Conservation (phyloP, 2,329 filamentous ascomycete genomes). For the Fusarium cicatricum region DNA sequence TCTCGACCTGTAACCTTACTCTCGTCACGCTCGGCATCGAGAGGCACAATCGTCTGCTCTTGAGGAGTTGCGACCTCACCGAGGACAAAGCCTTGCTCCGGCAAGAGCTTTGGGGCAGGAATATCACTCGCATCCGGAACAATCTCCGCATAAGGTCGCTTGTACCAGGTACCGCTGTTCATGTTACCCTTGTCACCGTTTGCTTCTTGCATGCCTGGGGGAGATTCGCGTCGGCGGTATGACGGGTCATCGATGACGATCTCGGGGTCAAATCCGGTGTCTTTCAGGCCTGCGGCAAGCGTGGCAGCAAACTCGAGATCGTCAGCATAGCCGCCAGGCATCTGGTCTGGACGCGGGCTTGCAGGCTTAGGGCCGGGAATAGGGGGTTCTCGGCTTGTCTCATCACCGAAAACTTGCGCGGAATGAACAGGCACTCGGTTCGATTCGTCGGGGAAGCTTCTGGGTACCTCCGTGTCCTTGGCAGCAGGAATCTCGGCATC, state of each 20-base stretch:
- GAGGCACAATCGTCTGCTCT: conserved; percentile 35
- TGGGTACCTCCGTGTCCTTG: conserved; percentile 18
- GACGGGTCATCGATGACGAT: conserved; percentile 73
- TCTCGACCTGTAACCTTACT: background rate
- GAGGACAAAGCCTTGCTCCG: conserved; percentile 55
- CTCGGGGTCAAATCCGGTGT: conserved; percentile 75
- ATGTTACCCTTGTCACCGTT: conserved; percentile 48
- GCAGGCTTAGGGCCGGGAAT: conserved; percentile 65
- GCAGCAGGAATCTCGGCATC: conserved; percentile 32
- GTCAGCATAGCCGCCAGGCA: conserved; percentile 72
- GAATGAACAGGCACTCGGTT: conserved; percentile 28
- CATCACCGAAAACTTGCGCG: conserved; percentile 46
- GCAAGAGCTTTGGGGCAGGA: conserved; percentile 33
- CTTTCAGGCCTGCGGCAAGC: conserved; percentile 71
- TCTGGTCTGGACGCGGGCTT: conserved; percentile 57
- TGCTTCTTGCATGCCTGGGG: conserved; percentile 65
- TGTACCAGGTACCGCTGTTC: conserved; percentile 52
- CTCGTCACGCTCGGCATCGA: conserved; percentile 22
- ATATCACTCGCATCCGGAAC: conserved; percentile 53
- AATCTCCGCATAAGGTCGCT: conserved; percentile 59
- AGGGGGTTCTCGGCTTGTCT: conserved; percentile 56
- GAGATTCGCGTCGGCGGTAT: conserved; percentile 70
- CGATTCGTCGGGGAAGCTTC: conserved; percentile 23
- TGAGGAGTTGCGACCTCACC: conserved; percentile 57
- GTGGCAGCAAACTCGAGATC: conserved; percentile 76